These are phyloP conservation scores for Trifolium repens DNA, from an alignment of 306 rosid species.

Conservation along the genomic window DNA sequence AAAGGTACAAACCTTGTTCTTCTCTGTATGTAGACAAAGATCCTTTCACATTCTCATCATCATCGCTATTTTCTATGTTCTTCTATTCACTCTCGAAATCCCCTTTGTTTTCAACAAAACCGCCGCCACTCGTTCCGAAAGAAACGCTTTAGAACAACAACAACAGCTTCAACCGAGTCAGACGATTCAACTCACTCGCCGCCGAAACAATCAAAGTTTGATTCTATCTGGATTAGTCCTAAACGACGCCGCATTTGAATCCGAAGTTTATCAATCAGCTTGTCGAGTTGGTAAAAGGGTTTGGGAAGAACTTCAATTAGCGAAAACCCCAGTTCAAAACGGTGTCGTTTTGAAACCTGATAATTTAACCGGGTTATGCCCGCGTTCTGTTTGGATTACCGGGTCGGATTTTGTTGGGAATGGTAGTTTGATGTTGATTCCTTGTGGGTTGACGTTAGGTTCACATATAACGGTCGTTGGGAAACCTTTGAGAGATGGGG, in stretches of 20 bases:
- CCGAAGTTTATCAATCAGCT: conserved; percentile 64
- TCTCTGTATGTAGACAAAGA: conserved; percentile 66
- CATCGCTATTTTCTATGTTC: conserved; percentile 57
- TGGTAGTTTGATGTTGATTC: conserved; percentile 65
- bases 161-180: not conserved
- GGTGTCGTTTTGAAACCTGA: conserved; percentile 18
- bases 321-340: not conserved
- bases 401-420: conserved; percentile 58
- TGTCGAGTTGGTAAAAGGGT: conserved; percentile 58
- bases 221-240: conserved; percentile 59
- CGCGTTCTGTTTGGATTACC: conserved; percentile 57
- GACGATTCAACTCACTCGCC: not conserved
- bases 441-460: conserved; percentile 92
- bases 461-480: conserved; percentile 83
- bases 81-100: conserved; percentile 69
- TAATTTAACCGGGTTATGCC: conserved; percentile 58
- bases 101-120: conserved; percentile 67
- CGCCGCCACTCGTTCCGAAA: conserved; percentile 40
- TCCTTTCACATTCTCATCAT: conserved; percentile 68
- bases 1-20: conserved; percentile 44
- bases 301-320: conserved; percentile 63
- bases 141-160: conserved; percentile 47
- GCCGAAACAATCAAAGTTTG: conserved; percentile 21
- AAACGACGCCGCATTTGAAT: conserved; percentile 57
- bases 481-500: conserved; percentile 56